Evolutionary conservation across 306 rosid species (phyloP).

Genomic region (Acacia confusa): DNA sequence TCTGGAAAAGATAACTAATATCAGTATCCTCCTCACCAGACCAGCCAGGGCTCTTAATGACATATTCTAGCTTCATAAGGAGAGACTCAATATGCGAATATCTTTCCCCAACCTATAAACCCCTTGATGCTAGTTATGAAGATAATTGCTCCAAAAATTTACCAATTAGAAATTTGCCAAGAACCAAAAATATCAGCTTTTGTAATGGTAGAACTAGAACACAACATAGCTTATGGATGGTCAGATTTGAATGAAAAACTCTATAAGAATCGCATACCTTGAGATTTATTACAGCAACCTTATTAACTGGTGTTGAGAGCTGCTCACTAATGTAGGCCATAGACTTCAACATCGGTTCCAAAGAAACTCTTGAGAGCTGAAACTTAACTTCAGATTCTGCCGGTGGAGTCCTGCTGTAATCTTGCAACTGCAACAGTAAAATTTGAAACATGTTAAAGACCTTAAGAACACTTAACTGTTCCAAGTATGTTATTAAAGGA

Average conservation of each 20-base stretch:
- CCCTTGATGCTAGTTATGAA: slow-evolving; percentile 7
- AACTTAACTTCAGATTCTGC: slow-evolving; percentile 91
- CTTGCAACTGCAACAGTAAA: slow-evolving; percentile 71
- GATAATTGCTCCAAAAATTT: slow-evolving; percentile 13
- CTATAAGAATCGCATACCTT: slow-evolving; percentile 49
- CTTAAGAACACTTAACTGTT: slow-evolving; percentile 12
- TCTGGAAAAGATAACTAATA: slow-evolving; percentile 5
- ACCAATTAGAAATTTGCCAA: slow-evolving; percentile 13
- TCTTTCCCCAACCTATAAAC: neutral
- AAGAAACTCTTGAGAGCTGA: slow-evolving; percentile 75
- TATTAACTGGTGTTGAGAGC: slow-evolving; percentile 88
- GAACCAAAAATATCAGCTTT: slow-evolving; percentile 2
- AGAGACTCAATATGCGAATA: neutral
- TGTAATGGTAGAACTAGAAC: slow-evolving; percentile 8
- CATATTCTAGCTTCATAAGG: slow-evolving; percentile 4
- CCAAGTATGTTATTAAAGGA: slow-evolving; percentile 21
- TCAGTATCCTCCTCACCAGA: slow-evolving; percentile 7
- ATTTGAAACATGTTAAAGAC: slow-evolving; percentile 20
- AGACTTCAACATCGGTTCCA: slow-evolving; percentile 90
- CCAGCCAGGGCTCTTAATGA: neutral
- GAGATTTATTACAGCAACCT: slow-evolving; percentile 91
- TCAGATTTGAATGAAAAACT: slow-evolving; percentile 19
- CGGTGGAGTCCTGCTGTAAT: slow-evolving; percentile 64
- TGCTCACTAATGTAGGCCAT: slow-evolving; percentile 92
- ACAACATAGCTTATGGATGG: neutral